Percentiles rank a stretch among this genome's conserved stretches.
Evolutionary conservation across 805 yeast species (phyloP).

Genomic region (Tetrapisispora pingtungensis): DNA sequence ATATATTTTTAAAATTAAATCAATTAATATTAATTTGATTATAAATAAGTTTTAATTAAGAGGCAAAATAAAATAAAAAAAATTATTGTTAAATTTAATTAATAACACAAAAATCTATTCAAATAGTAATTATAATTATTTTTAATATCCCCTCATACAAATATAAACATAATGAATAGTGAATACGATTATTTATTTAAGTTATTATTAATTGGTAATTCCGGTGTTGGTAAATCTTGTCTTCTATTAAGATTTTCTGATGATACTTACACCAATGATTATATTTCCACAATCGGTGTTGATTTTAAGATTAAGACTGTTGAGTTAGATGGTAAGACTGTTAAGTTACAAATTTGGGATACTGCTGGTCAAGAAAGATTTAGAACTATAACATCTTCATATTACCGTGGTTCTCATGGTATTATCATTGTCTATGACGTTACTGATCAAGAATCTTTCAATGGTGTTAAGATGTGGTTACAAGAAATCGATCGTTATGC

Average conservation of each 20-base stretch:
- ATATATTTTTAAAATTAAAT: too few relatives aligned
- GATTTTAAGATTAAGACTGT: constrained; percentile 85
- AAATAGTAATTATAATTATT: too few relatives aligned
- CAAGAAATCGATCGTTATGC: constrained; percentile 98
- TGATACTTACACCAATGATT: constrained; percentile 93
- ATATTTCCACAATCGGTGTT: constrained; percentile 95
- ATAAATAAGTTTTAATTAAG: too few relatives aligned
- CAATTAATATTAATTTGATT: too few relatives aligned
- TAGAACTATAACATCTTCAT: constrained; percentile 93
- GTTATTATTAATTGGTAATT: constrained; percentile 90
- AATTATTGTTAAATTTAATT: too few relatives aligned
- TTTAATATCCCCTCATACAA: not conserved
- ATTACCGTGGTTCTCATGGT: constrained; percentile 98
- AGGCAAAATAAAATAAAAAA: too few relatives aligned
- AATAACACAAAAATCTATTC: too few relatives aligned
- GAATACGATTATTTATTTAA: constrained; percentile 98
- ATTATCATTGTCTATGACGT: constrained; percentile 96
- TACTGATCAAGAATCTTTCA: constrained; percentile 92
- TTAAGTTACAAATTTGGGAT: constrained; percentile 97
- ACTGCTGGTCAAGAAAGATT: constrained; percentile 99
- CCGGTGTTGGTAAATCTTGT: constrained; percentile 98
- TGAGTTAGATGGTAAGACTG: constrained; percentile 93
- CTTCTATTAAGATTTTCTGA: constrained; percentile 90
- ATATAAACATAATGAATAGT: constrained; percentile 48
- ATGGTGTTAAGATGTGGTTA: constrained; percentile 95